Base-by-base conservation (phyloP, 352 stramenopile species). In the Phytophthora constricta region DNA sequence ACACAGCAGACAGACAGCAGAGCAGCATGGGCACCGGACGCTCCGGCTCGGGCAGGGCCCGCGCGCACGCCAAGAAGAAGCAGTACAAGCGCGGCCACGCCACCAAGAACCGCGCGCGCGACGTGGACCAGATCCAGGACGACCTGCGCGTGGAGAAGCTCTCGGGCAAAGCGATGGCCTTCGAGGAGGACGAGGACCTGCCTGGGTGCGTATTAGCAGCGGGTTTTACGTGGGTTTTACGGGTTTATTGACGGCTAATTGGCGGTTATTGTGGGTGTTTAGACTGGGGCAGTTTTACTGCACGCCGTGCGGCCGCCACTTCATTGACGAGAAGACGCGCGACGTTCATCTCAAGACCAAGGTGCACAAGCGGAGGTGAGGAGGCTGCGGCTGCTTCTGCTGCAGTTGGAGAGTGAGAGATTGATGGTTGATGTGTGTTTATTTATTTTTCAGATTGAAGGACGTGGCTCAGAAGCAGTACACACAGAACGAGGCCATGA, bases 391-490 rank as follows among this genome's bases (percentile, higher is more conserved):
- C n/a, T n/a, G n/a, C n/a, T n/a, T n/a, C n/a, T n/a, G n/a, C n/a
- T n/a, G n/a, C n/a, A 3, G 9, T 2, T 42, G 9, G 34, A 42
- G 4, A 42, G 3, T 19, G 7, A 13, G 5, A 10, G 11, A 28
- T 39, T 45, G 5, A 20, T 33, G 57, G 31, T 34, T 31, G 27
- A n/a, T n/a, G n/a, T n/a, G n/a, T 26, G 11, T 39, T 53, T n/a
- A n/a, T n/a, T n/a, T n/a, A n/a, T n/a, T n/a, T n/a, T n/a, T n/a
- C 52, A 88, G 86, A 80, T 52, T 96, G 70, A 96, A 96, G 59
- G 88, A 96, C 63, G 88, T 96, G n/a, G 86, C 85, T 17, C 88
- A 96, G 72, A 82, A 94, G 82, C 88, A 96, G 67, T 96, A 96
- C 76, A 90, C 85, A 72, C 88, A 95, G 62, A 90, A 87, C 27